Percentiles rank a stretch among this genome's conserved stretches.
phyloP scores from a whole-genome alignment of 192 early-diverging fungal genomes.

The Geranomyces variabilis region DNA sequence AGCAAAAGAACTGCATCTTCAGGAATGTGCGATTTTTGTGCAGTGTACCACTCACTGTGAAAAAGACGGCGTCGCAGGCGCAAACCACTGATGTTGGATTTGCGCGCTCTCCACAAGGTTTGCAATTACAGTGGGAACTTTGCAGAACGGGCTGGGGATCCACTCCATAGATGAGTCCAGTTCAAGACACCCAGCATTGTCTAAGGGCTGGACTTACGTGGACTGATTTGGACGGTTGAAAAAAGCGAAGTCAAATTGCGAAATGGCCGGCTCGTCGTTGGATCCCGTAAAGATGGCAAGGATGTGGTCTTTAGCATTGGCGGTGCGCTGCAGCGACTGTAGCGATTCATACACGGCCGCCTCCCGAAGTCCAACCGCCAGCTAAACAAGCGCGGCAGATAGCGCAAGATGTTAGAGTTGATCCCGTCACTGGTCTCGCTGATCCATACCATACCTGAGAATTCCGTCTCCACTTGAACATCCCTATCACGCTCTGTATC shows the following conservation, averaged over 20 bases:
- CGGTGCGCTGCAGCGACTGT: background rate
- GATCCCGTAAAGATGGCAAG: conserved; percentile 18
- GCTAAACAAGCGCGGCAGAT: background rate
- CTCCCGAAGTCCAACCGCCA: conserved; percentile 1
- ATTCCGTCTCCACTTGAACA: conserved; percentile 27
- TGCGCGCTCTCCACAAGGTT: conserved; percentile 24
- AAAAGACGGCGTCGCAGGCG: background rate
- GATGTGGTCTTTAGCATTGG: background rate
- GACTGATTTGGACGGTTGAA: background rate
- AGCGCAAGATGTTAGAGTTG: too few species aligned
- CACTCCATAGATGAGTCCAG: too few species aligned
- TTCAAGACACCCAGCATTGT: background rate
- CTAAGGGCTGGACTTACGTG: too few species aligned
- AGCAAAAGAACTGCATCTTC: too few species aligned
- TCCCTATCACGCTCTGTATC: conserved; percentile 6
- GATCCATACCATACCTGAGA: conserved; percentile 15
- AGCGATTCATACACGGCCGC: conserved; percentile 14
- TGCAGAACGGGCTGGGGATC: background rate
- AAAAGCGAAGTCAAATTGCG: conserved; percentile 19
- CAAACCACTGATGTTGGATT: conserved; percentile 27
- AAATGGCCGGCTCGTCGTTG: conserved; percentile 8
- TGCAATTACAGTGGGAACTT: conserved; percentile 4
- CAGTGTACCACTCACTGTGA: background rate
- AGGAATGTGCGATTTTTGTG: background rate
- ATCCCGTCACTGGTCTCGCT: too few species aligned